Conservation (phyloP, 2,329 filamentous ascomycete genomes). For the Aspergillus clavatus region DNA sequence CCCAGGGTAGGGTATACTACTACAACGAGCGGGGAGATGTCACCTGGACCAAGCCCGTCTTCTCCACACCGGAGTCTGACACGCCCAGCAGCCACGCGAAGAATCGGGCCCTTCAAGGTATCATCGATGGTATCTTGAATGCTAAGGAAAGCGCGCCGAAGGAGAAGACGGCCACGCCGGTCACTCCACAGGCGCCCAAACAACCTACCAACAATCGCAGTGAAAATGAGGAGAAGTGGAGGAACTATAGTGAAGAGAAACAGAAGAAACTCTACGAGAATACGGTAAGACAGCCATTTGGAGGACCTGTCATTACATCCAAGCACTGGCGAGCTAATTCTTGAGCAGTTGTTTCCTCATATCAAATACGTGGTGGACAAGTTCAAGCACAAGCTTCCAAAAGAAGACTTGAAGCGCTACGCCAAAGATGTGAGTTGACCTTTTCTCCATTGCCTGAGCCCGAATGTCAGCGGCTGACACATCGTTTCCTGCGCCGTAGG, state of each 20-base stretch:
- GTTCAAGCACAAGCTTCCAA: conserved; percentile 80
- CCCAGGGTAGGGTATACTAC: conserved; percentile 75
- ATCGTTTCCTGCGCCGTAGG: conserved; percentile 40
- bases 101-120: conserved; percentile 73
- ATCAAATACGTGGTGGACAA: conserved; percentile 83
- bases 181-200: conserved; percentile 60
- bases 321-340: conserved; percentile 11
- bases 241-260: conserved; percentile 62
- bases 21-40: conserved; percentile 74
- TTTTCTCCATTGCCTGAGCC: not conserved
- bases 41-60: conserved; percentile 75
- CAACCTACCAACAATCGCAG: conserved; percentile 49
- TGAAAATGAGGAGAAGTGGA: conserved; percentile 45
- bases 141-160: conserved; percentile 54
- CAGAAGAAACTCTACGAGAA: conserved; percentile 94
- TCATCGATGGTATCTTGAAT: conserved; percentile 79
- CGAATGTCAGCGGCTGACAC: conserved; percentile 38
- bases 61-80: conserved; percentile 60
- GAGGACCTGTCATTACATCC: not conserved
- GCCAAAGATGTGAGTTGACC: conserved; percentile 54
- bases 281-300: conserved; percentile 59
- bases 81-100: conserved; percentile 64
- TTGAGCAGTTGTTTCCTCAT: conserved; percentile 67
- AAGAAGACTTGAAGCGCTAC: conserved; percentile 65
- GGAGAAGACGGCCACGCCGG: conserved; percentile 52